These are phyloP conservation scores for Fusarium liriodendri DNA, from an alignment of 2,329 filamentous ascomycete genomes.

Conservation along the genomic window DNA sequence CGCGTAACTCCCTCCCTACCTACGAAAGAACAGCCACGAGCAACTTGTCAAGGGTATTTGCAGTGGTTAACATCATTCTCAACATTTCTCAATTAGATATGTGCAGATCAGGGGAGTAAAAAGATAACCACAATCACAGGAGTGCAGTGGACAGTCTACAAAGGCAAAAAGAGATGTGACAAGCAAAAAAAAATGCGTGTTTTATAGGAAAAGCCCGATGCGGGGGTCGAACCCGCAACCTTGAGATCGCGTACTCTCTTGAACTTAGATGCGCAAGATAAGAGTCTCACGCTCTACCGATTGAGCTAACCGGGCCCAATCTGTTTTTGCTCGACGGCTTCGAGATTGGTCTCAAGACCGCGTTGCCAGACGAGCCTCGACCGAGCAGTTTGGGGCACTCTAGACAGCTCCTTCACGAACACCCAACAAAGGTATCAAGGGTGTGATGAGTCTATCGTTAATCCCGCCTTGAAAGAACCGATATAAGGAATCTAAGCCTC, in stretches of 20 bases:
- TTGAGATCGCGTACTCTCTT: constrained; percentile 54
- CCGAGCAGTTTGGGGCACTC: background rate
- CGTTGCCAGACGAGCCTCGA: background rate
- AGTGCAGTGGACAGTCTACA: background rate
- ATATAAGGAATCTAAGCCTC: background rate
- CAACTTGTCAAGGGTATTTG: background rate
- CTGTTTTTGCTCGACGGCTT: background rate
- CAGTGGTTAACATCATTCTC: background rate
- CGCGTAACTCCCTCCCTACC: background rate
- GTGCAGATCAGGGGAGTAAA: background rate
- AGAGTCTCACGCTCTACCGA: constrained; percentile 74
- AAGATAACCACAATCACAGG: background rate
- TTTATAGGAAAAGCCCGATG: constrained; percentile 46
- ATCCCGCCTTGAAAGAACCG: background rate
- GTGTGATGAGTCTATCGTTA: background rate
- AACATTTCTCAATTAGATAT: background rate
- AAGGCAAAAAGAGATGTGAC: background rate
- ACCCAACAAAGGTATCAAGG: background rate
- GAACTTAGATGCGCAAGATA: constrained; percentile 40
- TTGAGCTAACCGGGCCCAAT: constrained; percentile 41
- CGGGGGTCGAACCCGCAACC: constrained; percentile 65
- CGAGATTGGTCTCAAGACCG: background rate
- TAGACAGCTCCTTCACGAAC: background rate
- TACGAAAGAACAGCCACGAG: background rate
- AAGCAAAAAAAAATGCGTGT: background rate